Base-by-base conservation (phyloP, 1,139 yeast species). In the Citeromyces siamensis region DNA sequence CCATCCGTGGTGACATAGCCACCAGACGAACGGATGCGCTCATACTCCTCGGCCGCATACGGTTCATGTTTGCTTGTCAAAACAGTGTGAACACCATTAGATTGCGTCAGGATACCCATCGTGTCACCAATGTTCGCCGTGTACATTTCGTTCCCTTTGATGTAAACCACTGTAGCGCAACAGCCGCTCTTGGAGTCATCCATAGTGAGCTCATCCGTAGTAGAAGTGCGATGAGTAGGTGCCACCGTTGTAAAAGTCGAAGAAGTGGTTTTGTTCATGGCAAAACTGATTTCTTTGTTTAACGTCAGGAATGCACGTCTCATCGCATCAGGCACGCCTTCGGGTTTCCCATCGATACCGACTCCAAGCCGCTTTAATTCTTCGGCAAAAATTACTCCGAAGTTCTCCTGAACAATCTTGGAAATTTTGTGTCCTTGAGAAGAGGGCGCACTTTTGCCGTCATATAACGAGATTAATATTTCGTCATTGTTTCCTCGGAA, bases 51-150 rank as follows among this genome's bases (percentile, higher is more conserved):
- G 34, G 84, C 67, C 35, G 70, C 74, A 5, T 94, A 80, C 5
- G 97, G 95, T 43, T 80, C 86, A 52, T 90, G 96, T 39, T 81
- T 76, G 21, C 71, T 75, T 2, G 95, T 82, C 36, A 93, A 62
- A 5, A 75, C 63, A 9, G 68, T 61, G 51, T 75, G 82, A 36
- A 85, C 93, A 20, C 97, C 96, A 54, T 83, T 84, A 33, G 75
- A 71, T 43, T 80, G 71, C 4, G 94, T 78, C 38, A 90, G 56
- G 38, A 90, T 66, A 0, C 88, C 90, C 66, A 80, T 82, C 3
- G 84, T 75, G 51, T 90, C 97, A 49, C 99, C 99, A 39, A 83
- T 73, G 48, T 88, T 88, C 3, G 96, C 96, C 14, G 88, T 70
- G 53, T 79, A 86, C 21, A 88, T 56, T 41, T 65, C 68, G 40